phyloP scores from a whole-genome alignment of 1,284 basidiomycete genomes.

The Pterulicium gracile region DNA sequence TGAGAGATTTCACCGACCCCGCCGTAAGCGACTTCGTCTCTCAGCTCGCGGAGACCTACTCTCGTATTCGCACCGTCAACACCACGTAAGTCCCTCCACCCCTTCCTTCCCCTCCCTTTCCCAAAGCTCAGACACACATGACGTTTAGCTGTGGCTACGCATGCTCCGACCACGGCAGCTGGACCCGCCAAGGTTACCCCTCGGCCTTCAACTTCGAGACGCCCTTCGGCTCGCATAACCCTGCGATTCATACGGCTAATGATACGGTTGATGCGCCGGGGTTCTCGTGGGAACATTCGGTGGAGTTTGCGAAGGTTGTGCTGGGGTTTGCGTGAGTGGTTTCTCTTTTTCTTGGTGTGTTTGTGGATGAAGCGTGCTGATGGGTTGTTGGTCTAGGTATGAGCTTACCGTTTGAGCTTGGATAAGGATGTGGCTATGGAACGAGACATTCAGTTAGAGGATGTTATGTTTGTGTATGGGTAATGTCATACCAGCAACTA shows the following conservation, averaged over 20 bases:
- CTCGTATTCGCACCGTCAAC: not conserved
- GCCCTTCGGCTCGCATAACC: not conserved
- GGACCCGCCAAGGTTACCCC: not conserved
- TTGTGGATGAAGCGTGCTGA: too few relatives aligned
- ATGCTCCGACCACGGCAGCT: not conserved
- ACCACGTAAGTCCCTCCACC: constrained; percentile 9
- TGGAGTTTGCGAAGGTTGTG: not conserved
- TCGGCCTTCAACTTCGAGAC: not conserved
- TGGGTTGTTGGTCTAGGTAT: not conserved
- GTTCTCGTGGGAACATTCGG: not conserved
- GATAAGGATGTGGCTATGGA: too few relatives aligned
- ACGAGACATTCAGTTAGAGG: too few relatives aligned
- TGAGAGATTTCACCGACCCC: not conserved
- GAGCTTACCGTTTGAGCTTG: not conserved
- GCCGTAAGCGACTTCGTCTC: not conserved
- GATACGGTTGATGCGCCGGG: not conserved
- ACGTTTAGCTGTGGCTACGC: not conserved
- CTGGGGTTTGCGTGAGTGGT: not conserved
- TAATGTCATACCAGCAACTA: too few relatives aligned
- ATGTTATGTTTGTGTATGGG: too few relatives aligned
- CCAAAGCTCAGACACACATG: not conserved
- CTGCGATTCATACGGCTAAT: not conserved
- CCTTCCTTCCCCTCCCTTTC: constrained; percentile 21
- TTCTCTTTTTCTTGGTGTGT: too few relatives aligned
- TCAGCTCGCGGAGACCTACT: not conserved